phyloP scores from a whole-genome alignment of 2,329 filamentous ascomycete species.

The Aspergillus fumigatiaffinis region DNA sequence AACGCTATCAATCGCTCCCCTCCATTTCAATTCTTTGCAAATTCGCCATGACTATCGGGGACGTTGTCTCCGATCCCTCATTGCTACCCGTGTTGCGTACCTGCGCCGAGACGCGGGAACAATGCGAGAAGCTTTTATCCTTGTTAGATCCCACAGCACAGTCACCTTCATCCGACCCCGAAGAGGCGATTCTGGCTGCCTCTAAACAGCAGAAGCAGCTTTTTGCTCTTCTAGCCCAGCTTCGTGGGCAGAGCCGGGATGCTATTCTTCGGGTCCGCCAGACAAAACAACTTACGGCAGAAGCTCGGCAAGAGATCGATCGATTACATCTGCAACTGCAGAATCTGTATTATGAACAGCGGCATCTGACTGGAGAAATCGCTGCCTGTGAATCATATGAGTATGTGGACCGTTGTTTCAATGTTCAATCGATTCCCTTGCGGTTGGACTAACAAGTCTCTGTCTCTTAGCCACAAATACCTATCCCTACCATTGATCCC shows the following conservation, averaged over 20 bases:
- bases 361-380: conserved; percentile 86
- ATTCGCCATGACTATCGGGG: conserved; percentile 50
- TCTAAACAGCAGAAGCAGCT: conserved; percentile 77
- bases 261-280: conserved; percentile 77
- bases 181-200: conserved; percentile 55
- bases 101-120: conserved; percentile 68
- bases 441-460: conserved; percentile 3
- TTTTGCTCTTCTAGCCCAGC: conserved; percentile 70
- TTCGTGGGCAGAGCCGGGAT: conserved; percentile 77
- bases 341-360: conserved; percentile 94
- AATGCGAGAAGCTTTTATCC: conserved; percentile 58
- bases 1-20: conserved; percentile 10
- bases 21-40: conserved; percentile 7
- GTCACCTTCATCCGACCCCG: conserved; percentile 37
- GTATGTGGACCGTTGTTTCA: conserved; percentile 51
- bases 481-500: conserved; percentile 80
- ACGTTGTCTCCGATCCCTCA: conserved; percentile 60
- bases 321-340: conserved; percentile 86
- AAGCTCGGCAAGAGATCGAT: conserved; percentile 87
- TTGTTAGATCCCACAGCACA: conserved; percentile 54
- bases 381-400: conserved; percentile 85
- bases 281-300: conserved; percentile 80
- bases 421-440: neutral
- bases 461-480: conserved; percentile 64
- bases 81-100: conserved; percentile 67